phyloP scores from a whole-genome alignment of 768 basidiomycete genomes.

The Termitomyces bulborhizus region DNA sequence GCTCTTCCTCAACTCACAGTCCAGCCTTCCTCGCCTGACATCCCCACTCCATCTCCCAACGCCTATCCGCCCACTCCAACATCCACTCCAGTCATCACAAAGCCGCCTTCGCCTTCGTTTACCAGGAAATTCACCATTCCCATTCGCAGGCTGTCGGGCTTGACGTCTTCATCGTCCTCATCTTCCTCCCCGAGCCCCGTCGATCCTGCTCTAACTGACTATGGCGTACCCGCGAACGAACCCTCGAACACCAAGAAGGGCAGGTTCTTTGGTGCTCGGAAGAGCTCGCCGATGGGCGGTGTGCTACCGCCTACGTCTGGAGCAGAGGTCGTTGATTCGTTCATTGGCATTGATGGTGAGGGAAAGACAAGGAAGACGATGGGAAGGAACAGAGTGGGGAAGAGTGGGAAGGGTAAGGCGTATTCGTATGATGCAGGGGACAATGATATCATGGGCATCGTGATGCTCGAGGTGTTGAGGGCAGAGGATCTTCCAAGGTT shows the following conservation, averaged over 20 bases:
- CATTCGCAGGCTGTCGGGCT: background rate
- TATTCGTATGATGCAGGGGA: slow-evolving; percentile 61
- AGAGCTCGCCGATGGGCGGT: background rate
- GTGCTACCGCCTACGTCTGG: background rate
- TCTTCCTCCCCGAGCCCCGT: background rate
- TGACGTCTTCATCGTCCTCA: background rate
- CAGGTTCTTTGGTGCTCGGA: background rate
- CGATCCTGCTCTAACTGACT: background rate
- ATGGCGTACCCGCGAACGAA: background rate
- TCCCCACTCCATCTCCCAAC: background rate
- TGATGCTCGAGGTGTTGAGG: slow-evolving; percentile 85
- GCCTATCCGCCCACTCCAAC: background rate
- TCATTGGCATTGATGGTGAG: background rate
- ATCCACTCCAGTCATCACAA: background rate
- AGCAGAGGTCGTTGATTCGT: background rate
- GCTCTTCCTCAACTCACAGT: background rate
- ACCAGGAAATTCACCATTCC: background rate
- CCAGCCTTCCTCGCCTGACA: slow-evolving; percentile 6
- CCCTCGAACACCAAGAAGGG: background rate
- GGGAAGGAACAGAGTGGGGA: slow-evolving; percentile 7
- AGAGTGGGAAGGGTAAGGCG: slow-evolving; percentile 19
- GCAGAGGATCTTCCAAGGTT: slow-evolving; percentile 82
- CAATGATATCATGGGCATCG: slow-evolving; percentile 83
- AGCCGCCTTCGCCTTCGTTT: background rate
- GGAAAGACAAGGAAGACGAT: slow-evolving; percentile 7